A percentile compares a stretch with the other conserved stretches of the same genome.
phyloP scores from a whole-genome alignment of 2,329 filamentous ascomycete genomes.

The Scopulariopsis brevicaulis region DNA sequence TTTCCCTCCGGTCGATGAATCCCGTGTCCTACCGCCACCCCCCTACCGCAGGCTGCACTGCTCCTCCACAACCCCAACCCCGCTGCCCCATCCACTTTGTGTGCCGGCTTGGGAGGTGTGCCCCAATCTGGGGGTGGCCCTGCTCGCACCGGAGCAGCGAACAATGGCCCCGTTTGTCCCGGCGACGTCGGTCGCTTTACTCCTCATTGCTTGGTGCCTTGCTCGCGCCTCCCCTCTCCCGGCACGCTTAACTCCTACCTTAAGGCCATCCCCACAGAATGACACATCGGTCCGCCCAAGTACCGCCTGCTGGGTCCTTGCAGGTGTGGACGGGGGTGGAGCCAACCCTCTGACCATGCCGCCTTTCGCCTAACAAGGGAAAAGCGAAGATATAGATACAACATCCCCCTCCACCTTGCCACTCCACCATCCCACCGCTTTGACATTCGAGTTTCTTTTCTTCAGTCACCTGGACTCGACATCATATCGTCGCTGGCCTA shows the following conservation, averaged over 20 bases:
- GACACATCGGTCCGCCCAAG: slow-evolving; percentile 23
- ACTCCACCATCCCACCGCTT: not conserved
- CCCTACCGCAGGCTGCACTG: not conserved
- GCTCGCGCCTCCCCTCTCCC: not conserved
- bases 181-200: not conserved
- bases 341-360: not conserved
- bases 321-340: slow-evolving; percentile 9
- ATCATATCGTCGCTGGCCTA: slow-evolving; percentile 12
- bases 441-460: slow-evolving; percentile 4
- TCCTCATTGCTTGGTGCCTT: not conserved
- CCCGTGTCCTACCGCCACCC: slow-evolving; percentile 1
- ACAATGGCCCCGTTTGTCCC: slow-evolving; percentile 1
- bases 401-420: not conserved
- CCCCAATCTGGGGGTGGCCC: not conserved
- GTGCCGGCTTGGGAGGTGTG: not conserved
- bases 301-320: slow-evolving; percentile 20
- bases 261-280: slow-evolving; percentile 16
- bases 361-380: not conserved
- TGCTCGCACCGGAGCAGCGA: not conserved
- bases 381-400: slow-evolving; percentile 5
- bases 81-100: slow-evolving; percentile 9
- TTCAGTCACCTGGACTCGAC: slow-evolving; percentile 7
- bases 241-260: slow-evolving; percentile 13
- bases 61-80: slow-evolving; percentile 1
- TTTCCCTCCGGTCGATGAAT: not conserved